Percentiles rank a stretch among this genome's conserved stretches.
These are phyloP conservation scores for Xylaria sp. DNA, from an alignment of 2,329 filamentous ascomycete species.

Conservation along the genomic window DNA sequence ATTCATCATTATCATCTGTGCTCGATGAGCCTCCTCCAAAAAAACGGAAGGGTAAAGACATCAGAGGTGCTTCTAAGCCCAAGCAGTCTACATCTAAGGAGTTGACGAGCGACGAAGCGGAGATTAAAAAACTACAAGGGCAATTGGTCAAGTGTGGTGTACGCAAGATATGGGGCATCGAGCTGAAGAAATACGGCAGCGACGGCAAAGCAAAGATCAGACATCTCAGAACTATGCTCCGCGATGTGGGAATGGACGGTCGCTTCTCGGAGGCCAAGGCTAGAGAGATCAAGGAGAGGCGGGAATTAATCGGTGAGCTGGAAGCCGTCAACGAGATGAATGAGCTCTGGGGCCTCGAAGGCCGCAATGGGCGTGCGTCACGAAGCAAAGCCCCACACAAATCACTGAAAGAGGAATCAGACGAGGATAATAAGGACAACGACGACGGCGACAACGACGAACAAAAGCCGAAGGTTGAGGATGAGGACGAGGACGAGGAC, in stretches of 20 bases:
- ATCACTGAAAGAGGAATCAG: conserved; percentile 52
- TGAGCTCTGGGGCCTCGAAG: conserved; percentile 74
- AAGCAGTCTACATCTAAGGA: conserved; percentile 53
- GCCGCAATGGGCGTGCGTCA: conserved; percentile 52
- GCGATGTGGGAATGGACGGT: conserved; percentile 86
- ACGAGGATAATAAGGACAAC: conserved; percentile 47
- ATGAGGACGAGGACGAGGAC: conserved; percentile 46
- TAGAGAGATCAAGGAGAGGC: conserved; percentile 83
- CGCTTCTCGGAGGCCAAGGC: conserved; percentile 88
- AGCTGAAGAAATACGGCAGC: conserved; percentile 78
- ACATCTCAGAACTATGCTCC: conserved; percentile 81
- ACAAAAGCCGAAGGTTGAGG: conserved; percentile 48
- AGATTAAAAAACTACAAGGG: conserved; percentile 88
- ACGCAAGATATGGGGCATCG: conserved; percentile 88
- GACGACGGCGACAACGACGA: conserved; percentile 48
- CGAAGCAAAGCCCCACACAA: conserved; percentile 54
- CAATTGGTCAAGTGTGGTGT: conserved; percentile 91
- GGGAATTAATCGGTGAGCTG: conserved; percentile 85
- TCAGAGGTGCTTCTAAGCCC: conserved; percentile 37
- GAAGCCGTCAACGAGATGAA: conserved; percentile 87
- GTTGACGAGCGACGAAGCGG: conserved; percentile 71
- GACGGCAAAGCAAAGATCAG: conserved; percentile 82
- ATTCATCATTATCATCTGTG: conserved; percentile 74
- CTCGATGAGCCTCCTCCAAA: conserved; percentile 75
- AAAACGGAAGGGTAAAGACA: conserved; percentile 61